These are phyloP conservation scores for Vararia minispora DNA, from an alignment of 768 basidiomycete species.

Conservation along the genomic window DNA sequence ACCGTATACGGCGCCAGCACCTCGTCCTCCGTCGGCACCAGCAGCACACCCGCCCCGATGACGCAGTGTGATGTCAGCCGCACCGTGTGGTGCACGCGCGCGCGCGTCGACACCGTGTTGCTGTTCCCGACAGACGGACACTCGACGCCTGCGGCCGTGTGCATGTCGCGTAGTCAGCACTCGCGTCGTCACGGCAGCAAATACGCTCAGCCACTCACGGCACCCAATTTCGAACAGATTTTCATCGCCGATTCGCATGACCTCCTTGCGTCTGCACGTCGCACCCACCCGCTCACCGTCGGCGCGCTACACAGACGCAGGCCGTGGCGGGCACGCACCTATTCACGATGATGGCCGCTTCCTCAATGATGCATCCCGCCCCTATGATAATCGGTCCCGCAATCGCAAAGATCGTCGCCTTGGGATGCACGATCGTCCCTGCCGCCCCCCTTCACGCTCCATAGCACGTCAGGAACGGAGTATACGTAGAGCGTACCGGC, in stretches of 20 bases:
- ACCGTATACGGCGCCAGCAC: constrained; percentile 74
- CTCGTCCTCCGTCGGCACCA: constrained; percentile 73
- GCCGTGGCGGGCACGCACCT: constrained; percentile 29
- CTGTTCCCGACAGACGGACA: constrained; percentile 71
- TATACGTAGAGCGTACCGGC: constrained; percentile 34
- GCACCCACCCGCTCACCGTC: not conserved
- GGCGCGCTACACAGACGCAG: not conserved
- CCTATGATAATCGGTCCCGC: constrained; percentile 89
- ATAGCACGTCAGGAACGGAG: not conserved
- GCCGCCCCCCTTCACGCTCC: not conserved
- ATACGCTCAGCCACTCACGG: constrained; percentile 40
- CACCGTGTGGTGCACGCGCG: constrained; percentile 76
- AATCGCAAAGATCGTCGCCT: constrained; percentile 87
- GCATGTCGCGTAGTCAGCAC: not conserved
- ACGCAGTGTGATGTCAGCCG: constrained; percentile 72
- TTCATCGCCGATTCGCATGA: constrained; percentile 88
- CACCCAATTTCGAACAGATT: constrained; percentile 93
- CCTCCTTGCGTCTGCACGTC: constrained; percentile 50
- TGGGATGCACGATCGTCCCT: constrained; percentile 88
- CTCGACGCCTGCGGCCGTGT: constrained; percentile 65
- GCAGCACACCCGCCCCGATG: constrained; percentile 69
- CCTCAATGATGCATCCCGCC: constrained; percentile 82
- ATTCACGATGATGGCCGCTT: constrained; percentile 84
- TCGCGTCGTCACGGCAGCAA: not conserved
- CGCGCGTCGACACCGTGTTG: constrained; percentile 81